Evolutionary conservation across 306 rosid genomes (phyloP).

Genomic region (Betula pendula): DNA sequence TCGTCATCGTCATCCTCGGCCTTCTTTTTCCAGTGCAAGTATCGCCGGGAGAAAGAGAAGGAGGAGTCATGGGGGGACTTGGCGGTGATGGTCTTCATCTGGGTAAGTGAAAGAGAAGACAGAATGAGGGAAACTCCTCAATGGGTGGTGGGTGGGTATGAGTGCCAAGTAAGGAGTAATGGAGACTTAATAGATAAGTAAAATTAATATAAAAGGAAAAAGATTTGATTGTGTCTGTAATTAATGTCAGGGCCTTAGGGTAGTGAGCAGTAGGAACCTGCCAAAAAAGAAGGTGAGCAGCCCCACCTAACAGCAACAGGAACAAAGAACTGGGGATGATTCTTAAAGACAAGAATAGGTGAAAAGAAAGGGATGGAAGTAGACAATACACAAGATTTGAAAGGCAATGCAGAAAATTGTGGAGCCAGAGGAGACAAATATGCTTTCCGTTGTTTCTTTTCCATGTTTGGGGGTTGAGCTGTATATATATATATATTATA

Average conservation of each 20-base stretch:
- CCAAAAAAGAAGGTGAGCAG: slow-evolving; percentile 65
- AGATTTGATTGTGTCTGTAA: slow-evolving; percentile 1
- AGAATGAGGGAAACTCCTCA: not conserved
- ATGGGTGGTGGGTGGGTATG: slow-evolving; percentile 2
- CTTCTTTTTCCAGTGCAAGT: slow-evolving; percentile 76
- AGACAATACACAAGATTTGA: slow-evolving; percentile 10
- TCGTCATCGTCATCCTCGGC: slow-evolving; percentile 37
- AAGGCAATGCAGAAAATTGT: slow-evolving; percentile 9
- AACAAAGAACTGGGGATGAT: slow-evolving; percentile 25
- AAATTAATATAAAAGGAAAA: not conserved
- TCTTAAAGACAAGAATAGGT: not conserved
- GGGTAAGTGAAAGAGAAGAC: not conserved
- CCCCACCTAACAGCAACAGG: slow-evolving; percentile 51
- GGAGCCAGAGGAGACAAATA: slow-evolving; percentile 15
- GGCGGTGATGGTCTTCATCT: slow-evolving; percentile 69
- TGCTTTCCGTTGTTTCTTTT: slow-evolving; percentile 20
- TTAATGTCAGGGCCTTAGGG: too few species aligned
- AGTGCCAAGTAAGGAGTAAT: not conserved
- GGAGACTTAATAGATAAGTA: not conserved
- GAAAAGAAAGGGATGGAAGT: not conserved
- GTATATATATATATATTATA: not conserved
- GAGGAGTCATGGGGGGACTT: slow-evolving; percentile 75
- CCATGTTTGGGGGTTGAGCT: slow-evolving; percentile 25
- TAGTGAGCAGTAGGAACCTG: slow-evolving; percentile 29
- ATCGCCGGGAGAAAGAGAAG: slow-evolving; percentile 81